Evolutionary conservation across 352 stramenopile genomes (phyloP).

Genomic region (Pseudoperonospora humuli): DNA sequence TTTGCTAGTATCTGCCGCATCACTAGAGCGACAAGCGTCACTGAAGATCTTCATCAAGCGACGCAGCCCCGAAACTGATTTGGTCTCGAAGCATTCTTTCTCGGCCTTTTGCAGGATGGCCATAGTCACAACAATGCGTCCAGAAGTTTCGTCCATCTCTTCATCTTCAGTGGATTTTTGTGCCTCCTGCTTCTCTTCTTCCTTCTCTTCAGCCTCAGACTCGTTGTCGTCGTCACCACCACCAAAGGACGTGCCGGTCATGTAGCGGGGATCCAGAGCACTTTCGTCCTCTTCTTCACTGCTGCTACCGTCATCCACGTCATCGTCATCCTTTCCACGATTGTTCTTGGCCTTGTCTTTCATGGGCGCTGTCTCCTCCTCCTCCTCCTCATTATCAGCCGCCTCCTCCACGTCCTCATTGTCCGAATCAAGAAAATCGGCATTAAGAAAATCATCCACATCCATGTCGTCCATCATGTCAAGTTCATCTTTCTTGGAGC

Average conservation of each 20-base stretch:
- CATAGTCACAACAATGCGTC: conserved; percentile 70
- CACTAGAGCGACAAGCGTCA: conserved; percentile 89
- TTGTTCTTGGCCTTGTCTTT: conserved; percentile 14
- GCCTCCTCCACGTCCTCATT: conserved; percentile 21
- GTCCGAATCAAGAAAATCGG: conserved; percentile 73
- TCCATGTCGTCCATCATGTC: conserved; percentile 87
- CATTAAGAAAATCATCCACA: conserved; percentile 82
- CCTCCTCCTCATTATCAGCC: conserved; percentile 23
- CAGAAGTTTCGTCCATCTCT: conserved; percentile 24
- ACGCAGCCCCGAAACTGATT: conserved; percentile 83
- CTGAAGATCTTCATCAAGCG: conserved; percentile 92
- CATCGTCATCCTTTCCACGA: conserved; percentile 36
- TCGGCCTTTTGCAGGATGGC: conserved; percentile 70
- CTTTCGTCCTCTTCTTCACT: conserved; percentile 81
- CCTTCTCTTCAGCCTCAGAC: conserved; percentile 21
- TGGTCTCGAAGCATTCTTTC: conserved; percentile 85
- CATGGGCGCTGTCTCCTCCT: conserved; percentile 1
- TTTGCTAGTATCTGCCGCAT: conserved; percentile 66
- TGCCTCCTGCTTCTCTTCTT: conserved; percentile 16
- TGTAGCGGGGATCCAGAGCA: conserved; percentile 71
- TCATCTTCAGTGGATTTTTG: conserved; percentile 12
- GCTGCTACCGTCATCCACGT: conserved; percentile 45
- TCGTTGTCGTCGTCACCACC: conserved; percentile 29
- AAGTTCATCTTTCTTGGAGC: conserved; percentile 41
- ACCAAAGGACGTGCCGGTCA: conserved; percentile 35